Percentiles rank a stretch among this genome's conserved stretches.
phyloP scores from a whole-genome alignment of 306 rosid genomes.

The Begonia peltatifolia region DNA sequence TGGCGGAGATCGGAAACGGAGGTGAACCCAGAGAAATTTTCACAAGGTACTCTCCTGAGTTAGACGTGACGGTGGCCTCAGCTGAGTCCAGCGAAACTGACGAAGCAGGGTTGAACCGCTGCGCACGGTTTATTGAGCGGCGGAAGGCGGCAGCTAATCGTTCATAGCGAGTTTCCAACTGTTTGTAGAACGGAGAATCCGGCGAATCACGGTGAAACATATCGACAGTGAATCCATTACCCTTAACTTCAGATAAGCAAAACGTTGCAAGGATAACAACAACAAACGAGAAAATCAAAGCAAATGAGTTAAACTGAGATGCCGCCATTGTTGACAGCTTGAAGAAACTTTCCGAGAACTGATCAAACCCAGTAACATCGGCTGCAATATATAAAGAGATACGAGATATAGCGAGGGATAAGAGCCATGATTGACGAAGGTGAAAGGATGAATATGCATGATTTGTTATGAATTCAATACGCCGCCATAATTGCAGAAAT shows the following conservation, averaged over 20 bases:
- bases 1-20: slow-evolving; percentile 15
- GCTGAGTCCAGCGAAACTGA: not conserved
- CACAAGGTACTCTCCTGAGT: slow-evolving; percentile 28
- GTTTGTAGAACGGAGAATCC: slow-evolving; percentile 26
- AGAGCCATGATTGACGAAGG: no score
- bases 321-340: no score
- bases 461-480: no score
- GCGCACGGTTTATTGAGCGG: slow-evolving; percentile 17
- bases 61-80: not conserved
- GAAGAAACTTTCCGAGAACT: no score
- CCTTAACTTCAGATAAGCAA: not conserved
- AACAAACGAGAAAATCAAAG: not conserved
- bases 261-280: not conserved
- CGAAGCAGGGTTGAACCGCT: not conserved
- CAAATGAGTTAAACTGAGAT: not conserved
- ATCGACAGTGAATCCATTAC: slow-evolving; percentile 24
- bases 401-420: no score
- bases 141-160: slow-evolving; percentile 14
- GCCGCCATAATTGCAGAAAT: no score
- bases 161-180: slow-evolving; percentile 13
- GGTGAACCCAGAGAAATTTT: slow-evolving; percentile 39
- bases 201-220: slow-evolving; percentile 42
- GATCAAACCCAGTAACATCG: no score
- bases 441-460: no score
- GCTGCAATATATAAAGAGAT: no score